Evolutionary conservation across 768 basidiomycete species (phyloP).

Genomic region (Pilatotrama ljubarskyi): DNA sequence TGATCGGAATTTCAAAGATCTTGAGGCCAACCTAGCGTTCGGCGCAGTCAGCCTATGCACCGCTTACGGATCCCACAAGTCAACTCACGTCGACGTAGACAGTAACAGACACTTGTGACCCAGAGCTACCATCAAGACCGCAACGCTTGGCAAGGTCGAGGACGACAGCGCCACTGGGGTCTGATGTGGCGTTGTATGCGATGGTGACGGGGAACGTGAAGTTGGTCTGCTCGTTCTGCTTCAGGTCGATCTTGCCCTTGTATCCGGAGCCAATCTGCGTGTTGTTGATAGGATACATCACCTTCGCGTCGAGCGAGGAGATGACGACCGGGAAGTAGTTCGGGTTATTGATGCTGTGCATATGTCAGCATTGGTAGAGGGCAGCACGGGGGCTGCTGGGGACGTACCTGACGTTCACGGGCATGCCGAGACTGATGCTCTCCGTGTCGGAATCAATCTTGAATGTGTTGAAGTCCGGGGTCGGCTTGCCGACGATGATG

Average conservation of each 20-base stretch:
- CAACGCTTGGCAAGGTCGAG: slow-evolving; percentile 64
- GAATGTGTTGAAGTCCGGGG: slow-evolving; percentile 38
- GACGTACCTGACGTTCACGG: slow-evolving; percentile 65
- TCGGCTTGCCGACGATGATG: slow-evolving; percentile 51
- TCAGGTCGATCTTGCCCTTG: slow-evolving; percentile 42
- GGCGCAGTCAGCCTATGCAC: not conserved
- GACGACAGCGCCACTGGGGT: slow-evolving; percentile 58
- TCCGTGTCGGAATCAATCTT: slow-evolving; percentile 32
- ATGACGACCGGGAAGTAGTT: slow-evolving; percentile 77
- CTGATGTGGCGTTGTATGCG: slow-evolving; percentile 52
- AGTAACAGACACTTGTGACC: slow-evolving; percentile 54
- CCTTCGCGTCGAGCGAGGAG: slow-evolving; percentile 64
- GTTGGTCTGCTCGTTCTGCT: slow-evolving; percentile 55
- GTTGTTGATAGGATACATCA: slow-evolving; percentile 75
- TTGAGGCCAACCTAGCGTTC: slow-evolving; percentile 58
- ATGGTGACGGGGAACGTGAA: slow-evolving; percentile 79
- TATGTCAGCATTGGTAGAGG: slow-evolving; percentile 13
- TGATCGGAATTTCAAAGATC: slow-evolving; percentile 64
- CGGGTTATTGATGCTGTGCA: slow-evolving; percentile 74
- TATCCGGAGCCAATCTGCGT: slow-evolving; percentile 67
- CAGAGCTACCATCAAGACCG: slow-evolving; percentile 42
- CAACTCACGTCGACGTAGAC: slow-evolving; percentile 65
- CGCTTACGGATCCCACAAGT: not conserved
- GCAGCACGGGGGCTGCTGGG: slow-evolving; percentile 2
- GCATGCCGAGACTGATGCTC: slow-evolving; percentile 56